phyloP scores from a whole-genome alignment of 345 rosid species.

The Nephelium lappaceum region DNA sequence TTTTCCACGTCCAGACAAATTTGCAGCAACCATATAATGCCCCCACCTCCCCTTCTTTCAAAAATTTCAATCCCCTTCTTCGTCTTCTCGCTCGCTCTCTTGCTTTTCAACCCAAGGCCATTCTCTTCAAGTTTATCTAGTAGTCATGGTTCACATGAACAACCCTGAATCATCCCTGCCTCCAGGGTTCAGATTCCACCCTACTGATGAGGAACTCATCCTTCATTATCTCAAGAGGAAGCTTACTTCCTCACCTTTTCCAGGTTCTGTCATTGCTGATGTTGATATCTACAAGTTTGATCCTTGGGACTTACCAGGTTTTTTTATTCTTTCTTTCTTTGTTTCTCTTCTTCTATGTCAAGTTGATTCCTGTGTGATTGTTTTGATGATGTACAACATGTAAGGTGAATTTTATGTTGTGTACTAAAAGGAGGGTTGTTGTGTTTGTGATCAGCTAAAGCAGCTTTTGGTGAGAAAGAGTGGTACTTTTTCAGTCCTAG shows the following conservation, averaged over 20 bases:
- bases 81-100: neutral
- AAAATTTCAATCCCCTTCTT: conserved; percentile 66
- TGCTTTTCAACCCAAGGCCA: neutral
- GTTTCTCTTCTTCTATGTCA: neutral
- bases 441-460: conserved; percentile 48
- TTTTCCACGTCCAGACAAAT: conserved; percentile 58
- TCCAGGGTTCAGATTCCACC: conserved; percentile 97
- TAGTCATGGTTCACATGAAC: conserved; percentile 56
- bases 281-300: conserved; percentile 92
- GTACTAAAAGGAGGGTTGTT: neutral
- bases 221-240: conserved; percentile 84
- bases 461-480: conserved; percentile 92
- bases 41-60: conserved; percentile 46
- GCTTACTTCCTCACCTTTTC: conserved; percentile 62
- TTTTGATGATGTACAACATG: no score
- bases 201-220: conserved; percentile 96
- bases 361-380: no score
- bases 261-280: conserved; percentile 83
- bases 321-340: neutral
- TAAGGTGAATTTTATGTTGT: neutral
- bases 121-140: neutral
- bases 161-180: conserved; percentile 79
- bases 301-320: conserved; percentile 97
- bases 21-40: conserved; percentile 59
- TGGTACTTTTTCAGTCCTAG: conserved; percentile 99